Evolutionary conservation across 169 alveolate genomes (phyloP).

Genomic region (Eimeria zaria): DNA sequence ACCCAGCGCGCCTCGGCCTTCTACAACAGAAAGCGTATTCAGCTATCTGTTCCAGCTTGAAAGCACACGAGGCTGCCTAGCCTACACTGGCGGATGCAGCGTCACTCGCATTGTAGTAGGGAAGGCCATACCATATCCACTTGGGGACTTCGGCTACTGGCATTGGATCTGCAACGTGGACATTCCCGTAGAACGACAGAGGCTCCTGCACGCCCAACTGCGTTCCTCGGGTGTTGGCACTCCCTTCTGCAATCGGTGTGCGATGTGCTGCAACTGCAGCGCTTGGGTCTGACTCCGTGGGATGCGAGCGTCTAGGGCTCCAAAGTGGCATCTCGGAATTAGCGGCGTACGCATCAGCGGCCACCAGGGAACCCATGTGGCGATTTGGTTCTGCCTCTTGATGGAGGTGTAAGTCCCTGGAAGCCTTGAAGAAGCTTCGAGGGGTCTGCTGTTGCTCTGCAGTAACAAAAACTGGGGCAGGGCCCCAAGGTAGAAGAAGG

Average conservation of each 20-base stretch:
- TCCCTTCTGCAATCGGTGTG: background rate
- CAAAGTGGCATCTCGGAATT: background rate
- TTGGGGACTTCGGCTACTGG: constrained; percentile 56
- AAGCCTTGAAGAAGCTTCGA: background rate
- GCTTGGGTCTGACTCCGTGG: background rate
- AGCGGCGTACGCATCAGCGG: background rate
- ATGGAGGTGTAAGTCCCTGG: background rate
- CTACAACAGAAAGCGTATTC: background rate
- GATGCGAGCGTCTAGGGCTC: background rate
- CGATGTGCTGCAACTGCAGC: background rate
- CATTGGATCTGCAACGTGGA: constrained; percentile 23
- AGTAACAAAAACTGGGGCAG: background rate
- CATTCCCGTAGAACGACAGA: constrained; percentile 54
- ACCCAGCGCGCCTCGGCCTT: background rate
- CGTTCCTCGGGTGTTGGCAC: constrained; percentile 9
- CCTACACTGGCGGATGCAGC: background rate
- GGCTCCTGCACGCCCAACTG: constrained; percentile 68
- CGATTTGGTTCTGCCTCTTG: background rate
- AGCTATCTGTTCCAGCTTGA: background rate
- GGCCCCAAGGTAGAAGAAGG: background rate
- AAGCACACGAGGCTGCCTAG: background rate
- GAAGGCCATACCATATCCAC: constrained; percentile 42
- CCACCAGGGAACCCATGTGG: background rate
- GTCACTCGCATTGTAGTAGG: background rate
- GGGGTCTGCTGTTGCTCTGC: background rate